Evolutionary conservation across 345 rosid species (phyloP).

Genomic region (Triadica sebifera): DNA sequence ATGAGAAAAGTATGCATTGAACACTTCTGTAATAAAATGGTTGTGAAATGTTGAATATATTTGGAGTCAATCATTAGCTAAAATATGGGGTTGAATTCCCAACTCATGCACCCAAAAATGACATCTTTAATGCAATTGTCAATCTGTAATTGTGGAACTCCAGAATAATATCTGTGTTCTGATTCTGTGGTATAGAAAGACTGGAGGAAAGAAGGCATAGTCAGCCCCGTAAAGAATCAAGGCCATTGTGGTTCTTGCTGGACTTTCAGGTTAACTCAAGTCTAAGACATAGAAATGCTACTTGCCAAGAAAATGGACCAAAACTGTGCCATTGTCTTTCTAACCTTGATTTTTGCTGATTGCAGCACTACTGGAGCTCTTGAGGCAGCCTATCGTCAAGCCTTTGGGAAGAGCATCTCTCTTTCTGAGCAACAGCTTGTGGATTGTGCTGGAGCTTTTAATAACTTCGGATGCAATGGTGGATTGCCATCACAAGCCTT

Average conservation of each 20-base stretch:
- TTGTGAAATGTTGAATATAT: neutral
- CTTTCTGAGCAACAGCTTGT: constrained; percentile 98
- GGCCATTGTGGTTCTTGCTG: constrained; percentile 99
- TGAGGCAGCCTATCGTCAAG: constrained; percentile 97
- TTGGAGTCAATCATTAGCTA: neutral
- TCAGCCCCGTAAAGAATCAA: constrained; percentile 87
- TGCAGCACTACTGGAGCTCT: constrained; percentile 95
- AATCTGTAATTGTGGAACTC: neutral
- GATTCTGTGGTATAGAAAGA: constrained; percentile 55
- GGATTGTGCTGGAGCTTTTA: constrained; percentile 89
- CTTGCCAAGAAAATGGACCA: neutral
- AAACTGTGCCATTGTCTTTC: neutral
- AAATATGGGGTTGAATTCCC: neutral
- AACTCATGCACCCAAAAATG: too few relatives aligned
- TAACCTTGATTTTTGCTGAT: constrained; percentile 4
- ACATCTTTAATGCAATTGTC: neutral
- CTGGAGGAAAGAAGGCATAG: constrained; percentile 85
- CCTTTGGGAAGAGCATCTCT: constrained; percentile 73
- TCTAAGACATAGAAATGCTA: neutral
- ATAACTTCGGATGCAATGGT: constrained; percentile 86
- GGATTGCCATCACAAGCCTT: constrained; percentile 98
- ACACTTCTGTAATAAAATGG: neutral
- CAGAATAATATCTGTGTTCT: neutral
- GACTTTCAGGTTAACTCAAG: constrained; percentile 78
- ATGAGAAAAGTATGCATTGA: neutral